phyloP scores from a whole-genome alignment of 768 basidiomycete genomes.

The Pleurotus citrinopileatus region DNA sequence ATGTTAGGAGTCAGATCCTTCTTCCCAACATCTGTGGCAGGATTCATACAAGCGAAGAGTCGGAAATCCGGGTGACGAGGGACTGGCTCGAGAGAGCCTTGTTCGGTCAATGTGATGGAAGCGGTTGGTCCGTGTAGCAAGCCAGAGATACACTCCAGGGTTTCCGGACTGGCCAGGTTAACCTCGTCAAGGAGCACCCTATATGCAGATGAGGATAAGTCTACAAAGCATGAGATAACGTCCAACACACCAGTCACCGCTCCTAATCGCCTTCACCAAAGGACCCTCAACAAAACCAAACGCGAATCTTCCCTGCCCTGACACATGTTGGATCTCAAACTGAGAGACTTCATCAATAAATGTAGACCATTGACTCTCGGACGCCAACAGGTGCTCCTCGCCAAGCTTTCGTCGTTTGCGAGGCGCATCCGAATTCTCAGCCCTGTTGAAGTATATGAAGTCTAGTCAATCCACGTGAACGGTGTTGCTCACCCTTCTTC shows the following conservation, averaged over 20 bases:
- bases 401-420: conserved; percentile 67
- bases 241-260: conserved; percentile 81
- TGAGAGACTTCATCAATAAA: conserved; percentile 69
- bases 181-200: conserved; percentile 97
- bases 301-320: conserved; percentile 84
- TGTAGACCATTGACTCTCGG: conserved; percentile 57
- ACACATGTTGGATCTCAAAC: conserved; percentile 89
- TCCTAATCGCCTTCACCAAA: conserved; percentile 82
- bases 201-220: conserved; percentile 6
- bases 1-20: conserved; percentile 93
- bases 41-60: conserved; percentile 99
- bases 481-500: conserved; percentile 11
- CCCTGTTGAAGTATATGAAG: neutral
- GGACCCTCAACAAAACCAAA: conserved; percentile 97
- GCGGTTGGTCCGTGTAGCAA: conserved; percentile 82
- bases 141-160: conserved; percentile 88
- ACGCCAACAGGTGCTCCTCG: conserved; percentile 31
- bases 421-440: conserved; percentile 32
- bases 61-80: conserved; percentile 94
- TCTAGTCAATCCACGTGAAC: neutral
- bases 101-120: conserved; percentile 91
- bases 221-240: neutral
- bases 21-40: conserved; percentile 97
- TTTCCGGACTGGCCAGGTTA: conserved; percentile 92
- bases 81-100: conserved; percentile 86